These are phyloP conservation scores for Apiotrichum montevideense DNA, from an alignment of 1,284 basidiomycete species.

Conservation along the genomic window DNA sequence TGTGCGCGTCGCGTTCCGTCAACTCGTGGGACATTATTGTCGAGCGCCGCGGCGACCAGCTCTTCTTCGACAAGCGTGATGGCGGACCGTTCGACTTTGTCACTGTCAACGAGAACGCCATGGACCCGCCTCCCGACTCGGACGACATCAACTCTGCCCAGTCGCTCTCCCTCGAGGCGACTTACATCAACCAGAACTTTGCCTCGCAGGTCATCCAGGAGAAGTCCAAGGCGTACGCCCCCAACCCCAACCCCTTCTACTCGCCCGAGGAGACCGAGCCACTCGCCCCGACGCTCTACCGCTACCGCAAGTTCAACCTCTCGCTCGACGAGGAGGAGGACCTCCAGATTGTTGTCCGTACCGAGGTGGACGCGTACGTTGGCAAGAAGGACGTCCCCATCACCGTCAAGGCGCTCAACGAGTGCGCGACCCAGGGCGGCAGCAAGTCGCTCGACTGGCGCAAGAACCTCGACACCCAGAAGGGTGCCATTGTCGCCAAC, in stretches of 20 bases:
- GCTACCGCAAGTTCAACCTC: conserved; percentile 94
- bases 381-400: conserved; percentile 58
- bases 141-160: conserved; percentile 80
- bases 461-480: conserved; percentile 87
- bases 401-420: conserved; percentile 92
- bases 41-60: conserved; percentile 81
- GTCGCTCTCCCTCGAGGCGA: conserved; percentile 91
- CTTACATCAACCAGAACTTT: conserved; percentile 99
- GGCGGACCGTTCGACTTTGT: conserved; percentile 95
- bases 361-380: conserved; percentile 89
- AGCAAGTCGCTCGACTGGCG: conserved; percentile 86
- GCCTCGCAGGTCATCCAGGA: conserved; percentile 91
- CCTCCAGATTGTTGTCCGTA: conserved; percentile 84
- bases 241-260: conserved; percentile 91
- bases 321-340: conserved; percentile 81
- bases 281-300: conserved; percentile 89
- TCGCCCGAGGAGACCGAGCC: conserved; percentile 90
- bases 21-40: conserved; percentile 99
- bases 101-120: conserved; percentile 97
- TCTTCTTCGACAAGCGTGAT: conserved; percentile 98
- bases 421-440: conserved; percentile 82
- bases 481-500: conserved; percentile 95
- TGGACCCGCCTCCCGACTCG: conserved; percentile 87
- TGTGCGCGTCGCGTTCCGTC: conserved; percentile 91
- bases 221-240: conserved; percentile 52